Conservation (phyloP, 306 rosid genomes). For the Lathyrus oleraceus region DNA sequence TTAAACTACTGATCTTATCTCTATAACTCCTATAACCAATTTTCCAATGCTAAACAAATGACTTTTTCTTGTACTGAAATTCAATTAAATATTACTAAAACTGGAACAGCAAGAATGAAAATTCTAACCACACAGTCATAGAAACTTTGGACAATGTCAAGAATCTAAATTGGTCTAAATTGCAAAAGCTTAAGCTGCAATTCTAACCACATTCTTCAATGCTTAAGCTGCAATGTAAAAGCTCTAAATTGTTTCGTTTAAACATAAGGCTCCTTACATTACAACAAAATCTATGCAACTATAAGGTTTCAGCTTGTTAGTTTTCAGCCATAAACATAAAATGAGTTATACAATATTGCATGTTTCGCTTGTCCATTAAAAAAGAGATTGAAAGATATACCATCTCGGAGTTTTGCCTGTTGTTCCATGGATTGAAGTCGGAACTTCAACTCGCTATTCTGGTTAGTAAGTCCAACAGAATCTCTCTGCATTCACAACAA, state of each 20-base stretch:
- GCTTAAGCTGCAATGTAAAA: not conserved
- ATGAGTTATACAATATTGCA: not conserved
- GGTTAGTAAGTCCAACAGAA: constrained; percentile 85
- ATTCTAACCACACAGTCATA: not conserved
- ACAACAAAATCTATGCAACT: not conserved
- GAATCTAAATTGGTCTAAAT: not conserved
- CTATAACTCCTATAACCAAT: constrained; percentile 14
- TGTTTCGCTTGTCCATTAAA: not conserved
- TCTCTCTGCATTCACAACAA: constrained; percentile 61
- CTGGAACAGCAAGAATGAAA: not conserved
- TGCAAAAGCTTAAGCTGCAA: not conserved
- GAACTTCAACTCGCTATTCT: constrained; percentile 89
- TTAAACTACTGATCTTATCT: not conserved
- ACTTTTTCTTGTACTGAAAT: not conserved
- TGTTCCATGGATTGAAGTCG: constrained; percentile 99
- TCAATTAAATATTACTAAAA: not conserved
- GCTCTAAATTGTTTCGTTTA: not conserved
- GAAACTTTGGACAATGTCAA: not conserved
- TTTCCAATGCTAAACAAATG: constrained; percentile 14
- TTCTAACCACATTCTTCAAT: not conserved
- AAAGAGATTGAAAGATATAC: constrained; percentile 42
- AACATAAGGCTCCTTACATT: not conserved
- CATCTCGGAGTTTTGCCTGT: constrained; percentile 94
- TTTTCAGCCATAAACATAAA: constrained; percentile 8
- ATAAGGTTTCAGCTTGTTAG: not conserved